Evolutionary conservation across 768 basidiomycete species (phyloP).

Genomic region (Daedaleopsis nitida): DNA sequence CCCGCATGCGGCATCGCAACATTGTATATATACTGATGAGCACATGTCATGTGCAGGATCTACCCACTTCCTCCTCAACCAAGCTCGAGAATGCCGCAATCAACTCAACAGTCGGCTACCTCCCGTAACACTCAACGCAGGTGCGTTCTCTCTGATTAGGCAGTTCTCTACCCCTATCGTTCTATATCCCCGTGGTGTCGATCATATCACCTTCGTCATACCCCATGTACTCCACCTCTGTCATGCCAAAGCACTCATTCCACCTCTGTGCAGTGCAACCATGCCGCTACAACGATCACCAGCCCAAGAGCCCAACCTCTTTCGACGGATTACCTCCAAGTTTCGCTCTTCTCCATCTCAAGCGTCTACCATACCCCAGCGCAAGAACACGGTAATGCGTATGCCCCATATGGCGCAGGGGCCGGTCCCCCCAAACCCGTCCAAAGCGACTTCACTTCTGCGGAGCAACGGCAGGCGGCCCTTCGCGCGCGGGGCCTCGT

Average conservation of each 20-base stretch:
- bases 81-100: neutral
- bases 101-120: neutral
- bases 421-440: constrained; percentile 11
- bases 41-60: neutral
- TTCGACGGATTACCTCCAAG: constrained; percentile 19
- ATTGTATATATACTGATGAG: neutral
- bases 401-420: constrained; percentile 13
- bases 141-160: constrained; percentile 1
- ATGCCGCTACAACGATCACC: constrained; percentile 3
- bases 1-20: too few relatives aligned
- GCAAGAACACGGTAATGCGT: constrained; percentile 13
- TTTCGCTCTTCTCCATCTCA: constrained; percentile 7
- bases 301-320: constrained; percentile 3
- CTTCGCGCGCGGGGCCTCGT: constrained; percentile 21
- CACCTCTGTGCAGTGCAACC: neutral
- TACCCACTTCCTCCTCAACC: neutral
- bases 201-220: neutral
- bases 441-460: constrained; percentile 20
- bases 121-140: neutral
- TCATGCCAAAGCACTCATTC: neutral
- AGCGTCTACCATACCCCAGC: neutral
- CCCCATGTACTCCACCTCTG: neutral
- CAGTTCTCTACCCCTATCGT: neutral
- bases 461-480: constrained; percentile 23
- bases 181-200: constrained; percentile 7